phyloP scores from a whole-genome alignment of 2,329 filamentous ascomycete genomes.

The Nigrospora osmanthi region DNA sequence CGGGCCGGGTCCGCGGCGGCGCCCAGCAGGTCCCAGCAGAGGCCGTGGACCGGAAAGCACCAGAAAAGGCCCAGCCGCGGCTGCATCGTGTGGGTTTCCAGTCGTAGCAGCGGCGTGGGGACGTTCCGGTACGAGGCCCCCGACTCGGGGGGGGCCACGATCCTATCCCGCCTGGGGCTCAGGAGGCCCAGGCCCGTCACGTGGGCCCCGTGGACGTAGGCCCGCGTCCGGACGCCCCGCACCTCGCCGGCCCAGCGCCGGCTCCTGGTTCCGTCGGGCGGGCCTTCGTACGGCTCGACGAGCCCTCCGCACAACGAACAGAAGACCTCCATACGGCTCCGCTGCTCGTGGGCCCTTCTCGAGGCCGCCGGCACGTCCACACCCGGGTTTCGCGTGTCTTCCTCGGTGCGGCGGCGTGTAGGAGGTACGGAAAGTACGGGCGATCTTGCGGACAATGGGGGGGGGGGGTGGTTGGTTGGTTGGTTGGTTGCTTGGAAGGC shows the following conservation, averaged over 20 bases:
- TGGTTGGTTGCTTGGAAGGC: no score
- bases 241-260: conserved; percentile 10
- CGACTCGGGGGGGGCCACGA: conserved; percentile 4
- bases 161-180: conserved; percentile 3
- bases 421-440: no score
- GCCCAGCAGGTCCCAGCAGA: conserved; percentile 12
- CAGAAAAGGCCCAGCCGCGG: conserved; percentile 4
- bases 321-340: conserved; percentile 2
- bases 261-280: conserved; percentile 1
- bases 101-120: conserved; percentile 1
- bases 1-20: conserved; percentile 6
- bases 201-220: conserved; percentile 4
- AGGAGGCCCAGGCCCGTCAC: conserved; percentile 12
- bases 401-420: no score
- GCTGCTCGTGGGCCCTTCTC: no score
- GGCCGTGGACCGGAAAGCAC: conserved; percentile 11
- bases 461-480: no score
- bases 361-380: no score
- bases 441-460: no score
- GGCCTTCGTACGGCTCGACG: conserved; percentile 7
- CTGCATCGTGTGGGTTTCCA: conserved; percentile 1
- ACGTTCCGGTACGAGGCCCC: conserved; percentile 1
- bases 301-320: conserved; percentile 11
- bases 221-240: conserved; percentile 6
- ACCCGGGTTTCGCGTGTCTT: no score